These are phyloP conservation scores for Taxillus chinensis DNA, from an alignment of 164 flowering plant species.

Conservation along the genomic window DNA sequence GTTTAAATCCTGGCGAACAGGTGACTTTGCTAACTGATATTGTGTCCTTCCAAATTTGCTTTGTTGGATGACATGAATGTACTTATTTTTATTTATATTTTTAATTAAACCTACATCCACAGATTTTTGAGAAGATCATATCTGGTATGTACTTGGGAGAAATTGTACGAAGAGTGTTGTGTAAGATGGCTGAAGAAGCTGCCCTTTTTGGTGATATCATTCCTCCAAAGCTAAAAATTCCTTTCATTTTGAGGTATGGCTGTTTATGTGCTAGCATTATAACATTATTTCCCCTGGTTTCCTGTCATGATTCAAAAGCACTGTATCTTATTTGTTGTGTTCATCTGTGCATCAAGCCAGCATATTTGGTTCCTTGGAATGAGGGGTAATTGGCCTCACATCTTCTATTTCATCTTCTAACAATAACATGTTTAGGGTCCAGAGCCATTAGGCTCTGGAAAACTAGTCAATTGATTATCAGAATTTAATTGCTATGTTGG, in stretches of 20 bases:
- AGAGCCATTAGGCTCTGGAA: no score
- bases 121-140: conserved; percentile 54
- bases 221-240: conserved; percentile 47
- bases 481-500: no score
- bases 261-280: neutral
- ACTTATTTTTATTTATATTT: neutral
- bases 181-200: conserved; percentile 41
- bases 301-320: no score
- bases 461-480: no score
- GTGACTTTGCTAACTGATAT: neutral
- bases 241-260: conserved; percentile 55
- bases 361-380: no score
- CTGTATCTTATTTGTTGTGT: no score
- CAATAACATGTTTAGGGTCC: no score
- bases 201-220: conserved; percentile 45
- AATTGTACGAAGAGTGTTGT: conserved; percentile 45
- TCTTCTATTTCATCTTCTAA: no score
- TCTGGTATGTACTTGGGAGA: conserved; percentile 69
- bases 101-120: conserved; percentile 1
- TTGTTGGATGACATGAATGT: neutral
- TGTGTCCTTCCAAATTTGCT: neutral
- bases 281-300: no score
- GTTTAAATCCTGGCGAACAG: no score
- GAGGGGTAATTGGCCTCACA: no score
- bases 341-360: no score